Evolutionary conservation across 176 grass and related monocot genomes (phyloP), one percentile per base, ranked within the genome.

Genomic region (Chloris gayana): DNA sequence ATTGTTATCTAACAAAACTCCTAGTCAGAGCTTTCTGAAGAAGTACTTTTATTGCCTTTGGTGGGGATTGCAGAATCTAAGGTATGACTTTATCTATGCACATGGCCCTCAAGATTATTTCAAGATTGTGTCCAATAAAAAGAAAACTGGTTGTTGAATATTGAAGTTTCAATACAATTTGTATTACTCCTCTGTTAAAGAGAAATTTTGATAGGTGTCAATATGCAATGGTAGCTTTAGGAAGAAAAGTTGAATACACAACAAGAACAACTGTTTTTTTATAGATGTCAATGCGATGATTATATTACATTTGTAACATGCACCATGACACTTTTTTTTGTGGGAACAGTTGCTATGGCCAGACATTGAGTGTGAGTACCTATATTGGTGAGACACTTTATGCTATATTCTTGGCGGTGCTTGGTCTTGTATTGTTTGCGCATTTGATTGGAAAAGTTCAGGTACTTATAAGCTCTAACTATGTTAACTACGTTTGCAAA

Each of bases 61-160:
- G 96, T 99, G 96, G 96, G 96, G 96, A 67, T 94, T 99, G 72
- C 96, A 99, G 79, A 99, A 93, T 90, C 88, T 99, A 74, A 99
- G 96, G 96, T 99, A 93, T 78, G 64, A 80, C 42, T 60, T 74
- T 71, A 79, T 4, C 77, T 77, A 35, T 47, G 72, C 19, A 80
- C 12, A 44, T 65, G 11, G 86, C 21, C 19, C 11, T 11, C 65
- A 72, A 19, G 6, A 37, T 18, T 46, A 21, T 42, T 76, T 27
- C 25, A 29, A 61, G 27, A 10, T 76, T 84, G 50, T 35, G 21
- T 41, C 59, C 19, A 62, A 76, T 45, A 8, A 2, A 31, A 64
- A 34, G 47, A 34, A 65, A 29, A 33, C 1, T 65, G 18, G 46
- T 73, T 4, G 33, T 35, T 25, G 32, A 66, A 4, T 25, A 64